Base-by-base conservation (phyloP, 2,329 filamentous ascomycete species). In the Rhytidhysteron rufulum region DNA sequence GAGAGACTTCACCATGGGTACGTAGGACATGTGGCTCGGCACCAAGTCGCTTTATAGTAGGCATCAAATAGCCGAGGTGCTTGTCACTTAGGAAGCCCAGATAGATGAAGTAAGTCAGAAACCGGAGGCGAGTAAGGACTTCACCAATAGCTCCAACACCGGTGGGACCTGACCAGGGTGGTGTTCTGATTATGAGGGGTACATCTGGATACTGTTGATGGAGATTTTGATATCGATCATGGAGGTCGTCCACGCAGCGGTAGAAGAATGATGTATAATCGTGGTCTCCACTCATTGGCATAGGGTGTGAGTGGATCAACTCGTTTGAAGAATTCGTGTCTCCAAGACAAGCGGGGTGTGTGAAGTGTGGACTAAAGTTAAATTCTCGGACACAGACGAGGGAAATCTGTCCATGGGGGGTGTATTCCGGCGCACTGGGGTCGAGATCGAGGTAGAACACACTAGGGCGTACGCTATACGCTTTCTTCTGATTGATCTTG, bases 371-470 rank as follows among this genome's bases (percentile, higher is more conserved):
- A 0, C 80, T 76, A 4, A 90, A 67, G 37, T 87, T 81, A 0
- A 82, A 78, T 21, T 72, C 63, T 1, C 68, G 70, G 9, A 89
- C 64, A 20, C 78, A 71, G 11, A 83, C 68, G 4, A 91, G 75
- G 2, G 85, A 86, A 16, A 91, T 56, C 11, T 84, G 80, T 1
- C 86, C 86, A 1, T 82, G 78, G 1, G 82, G 74, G 0, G 78
- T 78, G 57, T 85, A 89, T 55, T 90, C 86, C 3, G 86, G 85
- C 53, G 89, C 86, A 0, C 82, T 83, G 1, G 85, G 84, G 55
- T 93, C 86, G 8, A 91, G 71, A 51, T 93, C 87, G 5, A 93
- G 72, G n/a, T 85, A 69, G 40, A 72, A 74, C 19, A 84, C 69
- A 36, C 24, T 13, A 8, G 24, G 24, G 13, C 7, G 7, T 7